phyloP scores from a whole-genome alignment of 106 monocot species.

The Dendrobium huoshanense region DNA sequence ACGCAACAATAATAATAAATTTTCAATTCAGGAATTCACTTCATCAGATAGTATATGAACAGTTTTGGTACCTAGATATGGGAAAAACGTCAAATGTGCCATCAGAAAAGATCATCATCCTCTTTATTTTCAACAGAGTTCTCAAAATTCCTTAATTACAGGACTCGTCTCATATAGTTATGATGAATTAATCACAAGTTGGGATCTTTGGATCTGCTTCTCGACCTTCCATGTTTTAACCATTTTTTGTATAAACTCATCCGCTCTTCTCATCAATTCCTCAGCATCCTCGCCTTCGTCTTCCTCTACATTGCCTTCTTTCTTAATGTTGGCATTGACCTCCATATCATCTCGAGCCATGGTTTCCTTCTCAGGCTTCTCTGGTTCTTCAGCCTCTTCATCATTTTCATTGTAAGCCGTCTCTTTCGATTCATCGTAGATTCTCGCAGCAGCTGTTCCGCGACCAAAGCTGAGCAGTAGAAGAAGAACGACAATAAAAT shows the following conservation, averaged over 20 bases:
- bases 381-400: too few species aligned
- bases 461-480: background rate
- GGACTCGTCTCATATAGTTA: background rate
- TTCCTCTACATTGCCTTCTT: background rate
- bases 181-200: background rate
- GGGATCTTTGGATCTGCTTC: background rate
- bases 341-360: background rate
- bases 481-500: background rate
- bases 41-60: too few species aligned
- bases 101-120: too few species aligned
- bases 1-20: too few species aligned
- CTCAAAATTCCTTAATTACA: too few species aligned
- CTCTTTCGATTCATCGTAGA: too few species aligned
- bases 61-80: too few species aligned
- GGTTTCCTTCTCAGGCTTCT: too few species aligned
- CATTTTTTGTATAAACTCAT: background rate
- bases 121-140: too few species aligned
- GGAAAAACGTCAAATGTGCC: too few species aligned
- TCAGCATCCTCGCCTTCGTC: background rate
- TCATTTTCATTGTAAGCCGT: too few species aligned
- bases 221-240: background rate
- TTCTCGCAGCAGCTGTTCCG: background rate
- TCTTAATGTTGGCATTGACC: background rate
- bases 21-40: too few species aligned
- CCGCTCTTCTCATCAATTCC: background rate